Conservation (phyloP, 257 asterid genomes). For the Salvia miltiorrhiza region DNA sequence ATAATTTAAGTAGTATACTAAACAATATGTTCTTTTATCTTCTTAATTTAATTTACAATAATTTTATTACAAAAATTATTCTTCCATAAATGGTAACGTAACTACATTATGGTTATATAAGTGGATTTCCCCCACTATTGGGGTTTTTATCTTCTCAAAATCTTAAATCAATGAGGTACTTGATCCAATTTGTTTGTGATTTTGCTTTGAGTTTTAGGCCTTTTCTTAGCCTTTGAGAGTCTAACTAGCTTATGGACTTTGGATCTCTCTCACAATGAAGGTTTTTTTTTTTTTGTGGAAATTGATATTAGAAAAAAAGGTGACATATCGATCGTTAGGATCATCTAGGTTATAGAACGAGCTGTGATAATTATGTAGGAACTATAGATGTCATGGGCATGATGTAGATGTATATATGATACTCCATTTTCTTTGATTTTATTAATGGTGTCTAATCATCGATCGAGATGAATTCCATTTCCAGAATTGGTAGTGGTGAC, state of each 20-base stretch:
- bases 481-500: slow-evolving; percentile 23
- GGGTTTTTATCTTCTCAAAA: background rate
- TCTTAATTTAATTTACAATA: too few species aligned
- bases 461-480: slow-evolving; percentile 27
- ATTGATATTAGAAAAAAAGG: background rate
- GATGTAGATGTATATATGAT: slow-evolving; percentile 5
- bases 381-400: background rate
- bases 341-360: background rate
- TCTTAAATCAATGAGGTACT: background rate
- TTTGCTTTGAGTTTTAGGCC: background rate
- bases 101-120: background rate
- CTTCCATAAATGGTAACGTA: too few species aligned
- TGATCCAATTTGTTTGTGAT: background rate
- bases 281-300: background rate
- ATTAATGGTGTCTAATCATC: slow-evolving; percentile 42
- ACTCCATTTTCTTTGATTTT: background rate
- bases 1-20: background rate
- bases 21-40: too few species aligned
- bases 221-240: background rate
- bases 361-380: background rate
- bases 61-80: too few species aligned
- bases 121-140: background rate
- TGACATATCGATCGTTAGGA: background rate
- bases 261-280: background rate
- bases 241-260: background rate